phyloP scores from a whole-genome alignment of 805 yeast genomes.

The Yarrowia deformans region DNA sequence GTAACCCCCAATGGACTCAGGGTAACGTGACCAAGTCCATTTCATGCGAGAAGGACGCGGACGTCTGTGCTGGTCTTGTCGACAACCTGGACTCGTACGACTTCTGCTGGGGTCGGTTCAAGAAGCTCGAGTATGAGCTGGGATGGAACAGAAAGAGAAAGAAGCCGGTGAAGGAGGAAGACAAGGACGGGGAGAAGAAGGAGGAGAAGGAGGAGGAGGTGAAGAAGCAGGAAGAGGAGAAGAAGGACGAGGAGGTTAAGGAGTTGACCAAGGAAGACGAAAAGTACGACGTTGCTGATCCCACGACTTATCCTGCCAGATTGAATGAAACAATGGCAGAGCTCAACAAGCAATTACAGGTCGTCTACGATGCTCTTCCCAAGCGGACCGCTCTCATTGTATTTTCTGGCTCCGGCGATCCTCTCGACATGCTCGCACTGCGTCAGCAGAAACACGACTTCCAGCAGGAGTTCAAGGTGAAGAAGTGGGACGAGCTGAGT shows the following conservation, averaged over 20 bases:
- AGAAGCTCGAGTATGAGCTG: slow-evolving; percentile 62
- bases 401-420: slow-evolving; percentile 69
- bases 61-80: slow-evolving; percentile 56
- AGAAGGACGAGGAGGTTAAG: too few relatives aligned
- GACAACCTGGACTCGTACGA: slow-evolving; percentile 54
- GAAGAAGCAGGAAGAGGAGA: background rate
- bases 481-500: slow-evolving; percentile 56
- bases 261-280: background rate
- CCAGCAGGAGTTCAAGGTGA: slow-evolving; percentile 55
- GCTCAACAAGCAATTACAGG: slow-evolving; percentile 57
- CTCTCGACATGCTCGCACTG: slow-evolving; percentile 56
- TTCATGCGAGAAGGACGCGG: slow-evolving; percentile 66
- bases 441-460: slow-evolving; percentile 55
- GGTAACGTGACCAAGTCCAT: slow-evolving; percentile 51
- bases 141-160: slow-evolving; percentile 47
- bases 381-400: slow-evolving; percentile 65
- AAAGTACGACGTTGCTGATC: slow-evolving; percentile 9
- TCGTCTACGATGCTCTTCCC: slow-evolving; percentile 63
- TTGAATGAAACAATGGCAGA: slow-evolving; percentile 46
- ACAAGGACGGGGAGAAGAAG: slow-evolving; percentile 7
- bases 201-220: slow-evolving; percentile 7
- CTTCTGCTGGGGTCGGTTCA: slow-evolving; percentile 62
- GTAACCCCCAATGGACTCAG: slow-evolving; percentile 49
- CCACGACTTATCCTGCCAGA: slow-evolving; percentile 1
- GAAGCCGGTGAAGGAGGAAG: slow-evolving; percentile 39